Percentiles rank a stretch among this genome's conserved stretches.
Evolutionary conservation across 2,329 filamentous ascomycete species (phyloP).

Genomic region (Colletotrichum sp.): DNA sequence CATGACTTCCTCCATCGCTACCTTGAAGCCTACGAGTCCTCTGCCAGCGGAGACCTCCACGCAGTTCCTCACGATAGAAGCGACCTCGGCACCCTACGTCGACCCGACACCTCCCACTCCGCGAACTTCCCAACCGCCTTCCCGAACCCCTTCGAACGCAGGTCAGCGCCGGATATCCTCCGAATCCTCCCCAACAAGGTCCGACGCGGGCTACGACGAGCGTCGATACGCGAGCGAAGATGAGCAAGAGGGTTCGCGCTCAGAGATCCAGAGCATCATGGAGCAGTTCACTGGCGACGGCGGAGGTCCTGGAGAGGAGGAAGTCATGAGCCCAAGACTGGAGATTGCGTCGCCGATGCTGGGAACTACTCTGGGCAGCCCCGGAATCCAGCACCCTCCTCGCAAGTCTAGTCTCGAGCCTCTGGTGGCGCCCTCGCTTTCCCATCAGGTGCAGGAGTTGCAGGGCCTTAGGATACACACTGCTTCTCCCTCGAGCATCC

Average conservation of each 20-base stretch:
- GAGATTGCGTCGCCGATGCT: constrained; percentile 83
- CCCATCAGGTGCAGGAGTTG: constrained; percentile 53
- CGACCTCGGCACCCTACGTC: constrained; percentile 48
- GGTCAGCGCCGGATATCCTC: constrained; percentile 49
- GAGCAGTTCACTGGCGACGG: constrained; percentile 85
- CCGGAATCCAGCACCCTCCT: constrained; percentile 72
- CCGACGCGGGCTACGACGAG: constrained; percentile 62
- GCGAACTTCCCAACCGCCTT: constrained; percentile 58
- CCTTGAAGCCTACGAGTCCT: constrained; percentile 50
- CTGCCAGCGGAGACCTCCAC: constrained; percentile 38
- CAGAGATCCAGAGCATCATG: constrained; percentile 98
- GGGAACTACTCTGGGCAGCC: constrained; percentile 70
- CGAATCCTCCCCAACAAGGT: constrained; percentile 58
- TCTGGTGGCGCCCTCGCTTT: constrained; percentile 51
- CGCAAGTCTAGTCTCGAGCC: constrained; percentile 87
- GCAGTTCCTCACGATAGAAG: constrained; percentile 53
- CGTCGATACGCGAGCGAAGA: constrained; percentile 63
- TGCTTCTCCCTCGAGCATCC: constrained; percentile 41
- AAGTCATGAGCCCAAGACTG: constrained; percentile 90
- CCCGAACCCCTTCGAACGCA: constrained; percentile 63
- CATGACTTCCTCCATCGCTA: constrained; percentile 53
- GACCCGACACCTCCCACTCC: constrained; percentile 66
- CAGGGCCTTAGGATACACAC: constrained; percentile 42
- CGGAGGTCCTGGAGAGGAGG: constrained; percentile 73
- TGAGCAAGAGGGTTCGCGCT: constrained; percentile 72